Percentiles rank a stretch among this genome's conserved stretches.
Conservation (phyloP, 2,329 filamentous ascomycete genomes). For the Aspergillus sergii region DNA sequence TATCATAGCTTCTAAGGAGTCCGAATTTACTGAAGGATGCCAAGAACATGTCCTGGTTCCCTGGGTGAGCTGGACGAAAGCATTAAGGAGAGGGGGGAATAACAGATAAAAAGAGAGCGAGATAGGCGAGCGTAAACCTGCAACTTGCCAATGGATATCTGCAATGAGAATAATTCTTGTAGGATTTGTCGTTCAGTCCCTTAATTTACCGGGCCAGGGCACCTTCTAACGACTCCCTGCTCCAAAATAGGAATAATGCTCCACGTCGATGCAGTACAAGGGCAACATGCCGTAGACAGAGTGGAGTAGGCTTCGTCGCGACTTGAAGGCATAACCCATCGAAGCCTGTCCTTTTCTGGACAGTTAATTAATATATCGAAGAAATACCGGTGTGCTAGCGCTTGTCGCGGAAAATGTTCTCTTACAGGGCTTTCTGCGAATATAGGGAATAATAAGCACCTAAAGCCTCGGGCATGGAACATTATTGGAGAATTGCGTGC, state of each 20-base stretch:
- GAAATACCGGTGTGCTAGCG: conserved; percentile 7
- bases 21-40: neutral
- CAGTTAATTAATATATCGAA: conserved; percentile 1
- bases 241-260: conserved; percentile 8
- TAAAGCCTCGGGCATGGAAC: neutral
- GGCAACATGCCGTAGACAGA: neutral
- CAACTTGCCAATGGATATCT: neutral
- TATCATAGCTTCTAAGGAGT: neutral
- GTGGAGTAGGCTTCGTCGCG: neutral
- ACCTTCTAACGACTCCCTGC: conserved; percentile 5
- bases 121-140: neutral
- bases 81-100: neutral
- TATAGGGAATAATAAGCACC: neutral
- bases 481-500: neutral
- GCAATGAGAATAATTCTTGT: neutral
- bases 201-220: conserved; percentile 4
- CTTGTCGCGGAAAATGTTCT: conserved; percentile 1
- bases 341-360: conserved; percentile 12
- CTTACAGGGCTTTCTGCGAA: neutral
- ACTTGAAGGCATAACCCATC: neutral
- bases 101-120: neutral
- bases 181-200: neutral
- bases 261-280: conserved; percentile 14
- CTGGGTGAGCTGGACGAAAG: neutral
- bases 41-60: neutral